Conservation (phyloP, 1,284 basidiomycete genomes). For the Fomitopsis betulina region DNA sequence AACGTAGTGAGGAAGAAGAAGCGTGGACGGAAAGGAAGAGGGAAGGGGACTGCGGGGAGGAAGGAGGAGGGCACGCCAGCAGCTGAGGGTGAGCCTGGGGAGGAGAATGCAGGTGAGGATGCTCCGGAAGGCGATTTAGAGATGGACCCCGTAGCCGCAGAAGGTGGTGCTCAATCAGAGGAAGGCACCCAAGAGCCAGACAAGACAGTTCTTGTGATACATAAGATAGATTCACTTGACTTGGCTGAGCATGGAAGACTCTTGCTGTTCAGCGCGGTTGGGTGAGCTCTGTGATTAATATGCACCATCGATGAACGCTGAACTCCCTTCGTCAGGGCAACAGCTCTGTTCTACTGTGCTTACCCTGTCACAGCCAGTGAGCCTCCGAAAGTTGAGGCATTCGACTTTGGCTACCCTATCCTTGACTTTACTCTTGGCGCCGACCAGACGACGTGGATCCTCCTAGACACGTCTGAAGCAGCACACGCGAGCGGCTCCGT, state of each 20-base stretch:
- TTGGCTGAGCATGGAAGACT: slow-evolving; percentile 29
- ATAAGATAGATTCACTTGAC: slow-evolving; percentile 43
- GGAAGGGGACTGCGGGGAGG: slow-evolving; percentile 13
- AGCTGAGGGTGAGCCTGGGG: slow-evolving; percentile 23
- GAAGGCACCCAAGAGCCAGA: slow-evolving; percentile 9
- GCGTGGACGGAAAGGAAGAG: slow-evolving; percentile 20
- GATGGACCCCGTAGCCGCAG: not conserved
- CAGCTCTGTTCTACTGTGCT: slow-evolving; percentile 56
- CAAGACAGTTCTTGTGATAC: slow-evolving; percentile 45
- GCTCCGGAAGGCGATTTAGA: slow-evolving; percentile 14
- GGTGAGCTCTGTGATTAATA: slow-evolving; percentile 39
- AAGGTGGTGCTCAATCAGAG: slow-evolving; percentile 11
- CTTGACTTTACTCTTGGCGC: slow-evolving; percentile 48
- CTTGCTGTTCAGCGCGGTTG: slow-evolving; percentile 62
- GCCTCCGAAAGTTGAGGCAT: slow-evolving; percentile 30
- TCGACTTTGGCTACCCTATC: slow-evolving; percentile 54
- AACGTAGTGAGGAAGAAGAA: slow-evolving; percentile 24
- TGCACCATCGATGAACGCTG: not conserved
- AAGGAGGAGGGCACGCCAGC: slow-evolving; percentile 16
- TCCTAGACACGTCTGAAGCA: slow-evolving; percentile 39
- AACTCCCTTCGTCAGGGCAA: slow-evolving; percentile 42
- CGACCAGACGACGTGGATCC: slow-evolving; percentile 41
- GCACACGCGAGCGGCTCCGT: not conserved
- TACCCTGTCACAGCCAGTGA: slow-evolving; percentile 28
- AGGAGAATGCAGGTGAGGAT: slow-evolving; percentile 13